Evolutionary conservation across 2,329 filamentous ascomycete genomes (phyloP), one percentile per base, ranked within the genome.

Genomic region (Venturiaceae sp.): DNA sequence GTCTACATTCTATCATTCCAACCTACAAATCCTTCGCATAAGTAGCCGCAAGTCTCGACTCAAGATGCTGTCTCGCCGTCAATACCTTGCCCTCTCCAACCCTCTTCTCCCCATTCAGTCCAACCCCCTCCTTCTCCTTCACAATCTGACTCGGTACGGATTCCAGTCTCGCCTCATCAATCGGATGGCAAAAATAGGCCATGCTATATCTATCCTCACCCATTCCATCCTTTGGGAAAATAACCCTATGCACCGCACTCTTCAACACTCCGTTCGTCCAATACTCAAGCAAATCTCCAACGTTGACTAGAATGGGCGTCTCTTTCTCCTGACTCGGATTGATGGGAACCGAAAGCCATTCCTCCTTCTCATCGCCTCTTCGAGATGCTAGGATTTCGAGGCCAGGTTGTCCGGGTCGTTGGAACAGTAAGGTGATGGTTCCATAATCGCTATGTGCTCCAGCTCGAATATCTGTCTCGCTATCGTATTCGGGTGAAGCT

Each of bases 361-460:
- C 64, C 78, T 66, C 66, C 3, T 62, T 39, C 21, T 53, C 32
- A 8, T 13, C 67, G 63, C 21, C 55, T 19, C 71, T 72, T 7
- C 69, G 70, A 16, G 79, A 75, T 0, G 78, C 78, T 1, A 83
- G 86, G 61, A 97, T 86, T 71, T 97, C 91, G 1, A 99, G 79
- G 0, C 94, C 94, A 0, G 91, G 86, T 66, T 96, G 91, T 1
- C 88, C 88, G 0, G 83, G 83, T 1, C 92, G 82, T 64, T 94
- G 90, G 77, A 99, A 97, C 11, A 97, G 81, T 0, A 86, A 76
- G 0, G 84, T 87, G 53, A 87, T 68, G 58, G 76, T 81, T 33
- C 83, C 83, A 73, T 96, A 96, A 75, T 96, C 92, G 4, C 88
- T 92, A 72, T 97, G 92, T 0, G 92, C 91, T 59, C 92, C 94